Conservation (phyloP, 139 green algal genomes). For the Zygnema cylindricum region DNA sequence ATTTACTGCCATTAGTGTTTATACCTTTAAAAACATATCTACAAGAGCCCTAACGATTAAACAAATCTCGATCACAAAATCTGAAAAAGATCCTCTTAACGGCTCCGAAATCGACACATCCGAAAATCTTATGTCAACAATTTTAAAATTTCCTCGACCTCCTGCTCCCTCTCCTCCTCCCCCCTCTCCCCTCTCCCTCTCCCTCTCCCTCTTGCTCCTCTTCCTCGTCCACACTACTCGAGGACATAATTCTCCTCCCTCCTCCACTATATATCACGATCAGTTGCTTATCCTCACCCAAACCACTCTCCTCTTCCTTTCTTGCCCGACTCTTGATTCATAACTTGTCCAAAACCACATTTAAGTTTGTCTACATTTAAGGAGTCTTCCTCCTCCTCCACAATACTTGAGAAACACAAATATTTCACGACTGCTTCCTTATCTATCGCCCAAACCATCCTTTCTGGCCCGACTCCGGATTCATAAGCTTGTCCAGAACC, state of each 20-base stretch:
- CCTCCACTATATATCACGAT: too few species aligned
- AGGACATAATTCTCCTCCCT: too few species aligned
- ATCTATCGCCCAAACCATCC: slow-evolving; percentile 48
- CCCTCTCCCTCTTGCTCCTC: not conserved
- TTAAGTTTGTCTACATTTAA: too few species aligned
- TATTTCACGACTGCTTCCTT: not conserved
- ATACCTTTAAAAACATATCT: too few species aligned
- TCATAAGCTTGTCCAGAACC: slow-evolving; percentile 79
- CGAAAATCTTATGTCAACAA: too few species aligned
- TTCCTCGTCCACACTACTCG: not conserved
- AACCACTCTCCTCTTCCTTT: not conserved
- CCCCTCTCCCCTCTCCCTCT: not conserved
- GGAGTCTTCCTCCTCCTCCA: not conserved
- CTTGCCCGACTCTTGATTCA: too few species aligned
- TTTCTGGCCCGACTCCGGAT: slow-evolving; percentile 39
- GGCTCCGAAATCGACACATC: too few species aligned
- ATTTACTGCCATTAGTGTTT: too few species aligned
- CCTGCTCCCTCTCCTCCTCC: not conserved
- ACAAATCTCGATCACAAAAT: too few species aligned
- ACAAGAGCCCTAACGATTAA: too few species aligned
- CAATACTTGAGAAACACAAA: not conserved
- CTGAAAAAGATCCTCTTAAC: too few species aligned
- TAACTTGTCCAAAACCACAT: too few species aligned
- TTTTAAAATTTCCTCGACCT: not conserved
- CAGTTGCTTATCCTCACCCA: not conserved